Evolutionary conservation across 108 stramenopile genomes (phyloP), one percentile per base, ranked within the genome.

Genomic region (Pseudonitzschia multiseries): DNA sequence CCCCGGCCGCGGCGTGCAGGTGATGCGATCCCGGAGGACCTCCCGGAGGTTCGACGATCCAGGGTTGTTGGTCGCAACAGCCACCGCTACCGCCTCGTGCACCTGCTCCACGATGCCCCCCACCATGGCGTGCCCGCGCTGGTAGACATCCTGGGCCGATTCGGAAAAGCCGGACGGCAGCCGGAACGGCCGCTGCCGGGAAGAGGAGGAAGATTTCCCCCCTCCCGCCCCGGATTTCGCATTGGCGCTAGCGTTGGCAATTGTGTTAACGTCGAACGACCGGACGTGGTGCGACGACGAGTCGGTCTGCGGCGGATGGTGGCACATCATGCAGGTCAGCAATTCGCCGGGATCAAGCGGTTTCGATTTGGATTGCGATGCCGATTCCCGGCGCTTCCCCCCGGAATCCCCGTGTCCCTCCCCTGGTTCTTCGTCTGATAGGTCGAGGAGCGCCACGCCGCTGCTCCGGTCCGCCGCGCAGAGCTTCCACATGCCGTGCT

Each of bases 401-500:
- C 36, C 36, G 36, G n/a, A n/a, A n/a, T 6, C 6, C 36, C 36
- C 36, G 6, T 51, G 22, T 26, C 24, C 54, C 54, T 56, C 26
- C 26, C 2, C 17, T 2, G 54, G 10, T 56, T 10, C n/a, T n/a
- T n/a, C n/a, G n/a, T n/a, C 54, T 2, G 46, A 48, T 1, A 48
- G 46, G 57, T 32, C 54, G 54, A 26, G 13, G 26, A 26, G 54
- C 6, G 54, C 13, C 9, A 2, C 3, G 26, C 20, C 17, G 22
- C 24, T 10, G 10, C 24, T 56, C 4, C 31, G 62, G 62, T 41
- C 36, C 31, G 40, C 31, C 21, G 18, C 66, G n/a, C 66, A 67
- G 20, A 67, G 24, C 26, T 67, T 67, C 66, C 66, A 67, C 42
- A 67, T 67, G 28, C 59, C 71, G 28, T 78, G 17, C 43, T 70